phyloP scores from a whole-genome alignment of 1,139 yeast genomes.

The Debaryomyces coudertii region DNA sequence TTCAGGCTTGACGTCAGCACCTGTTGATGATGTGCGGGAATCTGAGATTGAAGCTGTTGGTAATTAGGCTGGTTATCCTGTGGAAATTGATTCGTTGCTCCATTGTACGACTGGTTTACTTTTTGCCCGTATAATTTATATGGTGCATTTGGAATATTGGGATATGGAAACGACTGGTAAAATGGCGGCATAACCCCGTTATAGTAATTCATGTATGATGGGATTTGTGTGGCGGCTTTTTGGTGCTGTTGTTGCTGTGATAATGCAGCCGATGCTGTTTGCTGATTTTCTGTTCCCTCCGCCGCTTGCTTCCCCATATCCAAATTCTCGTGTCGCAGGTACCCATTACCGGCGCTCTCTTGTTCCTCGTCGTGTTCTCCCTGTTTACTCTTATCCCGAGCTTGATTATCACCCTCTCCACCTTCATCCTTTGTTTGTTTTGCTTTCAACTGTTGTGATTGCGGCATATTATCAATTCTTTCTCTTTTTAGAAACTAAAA shows the following conservation, averaged over 20 bases:
- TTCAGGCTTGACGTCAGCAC: slow-evolving; percentile 1
- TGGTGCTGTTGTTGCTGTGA: slow-evolving; percentile 6
- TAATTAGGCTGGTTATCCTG: slow-evolving; percentile 9
- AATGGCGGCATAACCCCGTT: slow-evolving; percentile 6
- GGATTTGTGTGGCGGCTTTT: slow-evolving; percentile 1
- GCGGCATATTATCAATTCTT: slow-evolving; percentile 3
- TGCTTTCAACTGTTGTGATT: neutral
- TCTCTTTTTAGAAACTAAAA: neutral
- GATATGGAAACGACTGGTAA: slow-evolving; percentile 6
- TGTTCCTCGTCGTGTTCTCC: neutral
- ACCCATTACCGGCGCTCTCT: neutral
- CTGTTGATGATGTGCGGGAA: neutral
- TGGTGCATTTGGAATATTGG: slow-evolving; percentile 5
- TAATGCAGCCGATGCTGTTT: slow-evolving; percentile 8
- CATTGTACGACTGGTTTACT: neutral
- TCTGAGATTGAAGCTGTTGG: neutral
- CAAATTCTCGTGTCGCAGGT: neutral
- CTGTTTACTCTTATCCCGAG: neutral
- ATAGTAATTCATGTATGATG: slow-evolving; percentile 6
- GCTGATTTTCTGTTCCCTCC: slow-evolving; percentile 2
- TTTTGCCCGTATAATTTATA: slow-evolving; percentile 7
- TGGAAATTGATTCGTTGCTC: neutral
- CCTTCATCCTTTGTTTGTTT: slow-evolving; percentile 1
- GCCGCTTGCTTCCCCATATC: neutral
- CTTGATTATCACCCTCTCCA: neutral